Percentiles rank a stretch among this genome's conserved stretches.
These are phyloP conservation scores for Phyllosticta citriasiana DNA, from an alignment of 2,329 filamentous ascomycete genomes.

Conservation along the genomic window DNA sequence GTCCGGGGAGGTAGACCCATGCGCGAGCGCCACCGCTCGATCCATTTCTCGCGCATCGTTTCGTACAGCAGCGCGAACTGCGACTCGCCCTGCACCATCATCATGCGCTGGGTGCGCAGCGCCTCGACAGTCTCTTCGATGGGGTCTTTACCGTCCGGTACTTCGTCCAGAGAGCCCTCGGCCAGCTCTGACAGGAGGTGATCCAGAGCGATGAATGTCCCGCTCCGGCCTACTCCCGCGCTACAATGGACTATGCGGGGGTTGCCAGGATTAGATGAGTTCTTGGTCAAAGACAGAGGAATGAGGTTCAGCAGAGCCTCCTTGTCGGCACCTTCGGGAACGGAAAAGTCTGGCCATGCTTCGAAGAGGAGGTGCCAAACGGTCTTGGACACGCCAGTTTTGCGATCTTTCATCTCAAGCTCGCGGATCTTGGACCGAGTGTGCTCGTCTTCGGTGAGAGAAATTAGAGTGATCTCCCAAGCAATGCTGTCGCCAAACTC, in stretches of 20 bases:
- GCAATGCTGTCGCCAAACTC: conserved; percentile 57
- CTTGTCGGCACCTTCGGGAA: conserved; percentile 60
- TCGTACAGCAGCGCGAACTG: conserved; percentile 88
- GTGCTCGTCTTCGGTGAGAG: conserved; percentile 43
- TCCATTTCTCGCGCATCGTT: conserved; percentile 66
- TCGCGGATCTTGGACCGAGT: conserved; percentile 63
- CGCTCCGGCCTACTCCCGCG: conserved; percentile 85
- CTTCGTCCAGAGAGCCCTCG: conserved; percentile 52
- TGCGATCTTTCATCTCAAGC: conserved; percentile 40
- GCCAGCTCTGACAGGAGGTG: conserved; percentile 77
- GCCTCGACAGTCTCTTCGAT: conserved; percentile 70
- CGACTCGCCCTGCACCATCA: conserved; percentile 85
- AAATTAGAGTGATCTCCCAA: conserved; percentile 55
- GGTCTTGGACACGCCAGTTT: conserved; percentile 45
- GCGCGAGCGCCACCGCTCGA: conserved; percentile 37
- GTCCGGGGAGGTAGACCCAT: neutral
- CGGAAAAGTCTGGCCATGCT: conserved; percentile 83
- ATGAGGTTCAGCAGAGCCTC: conserved; percentile 60
- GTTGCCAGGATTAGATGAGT: neutral
- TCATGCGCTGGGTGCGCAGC: conserved; percentile 77
- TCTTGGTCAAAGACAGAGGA: conserved; percentile 51
- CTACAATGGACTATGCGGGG: conserved; percentile 66
- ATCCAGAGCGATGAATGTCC: conserved; percentile 94
- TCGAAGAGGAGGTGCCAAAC: conserved; percentile 81
- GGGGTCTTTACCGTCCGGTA: conserved; percentile 48